Conservation (phyloP, 305 asterid genomes). For the Nicotiana rustica region DNA sequence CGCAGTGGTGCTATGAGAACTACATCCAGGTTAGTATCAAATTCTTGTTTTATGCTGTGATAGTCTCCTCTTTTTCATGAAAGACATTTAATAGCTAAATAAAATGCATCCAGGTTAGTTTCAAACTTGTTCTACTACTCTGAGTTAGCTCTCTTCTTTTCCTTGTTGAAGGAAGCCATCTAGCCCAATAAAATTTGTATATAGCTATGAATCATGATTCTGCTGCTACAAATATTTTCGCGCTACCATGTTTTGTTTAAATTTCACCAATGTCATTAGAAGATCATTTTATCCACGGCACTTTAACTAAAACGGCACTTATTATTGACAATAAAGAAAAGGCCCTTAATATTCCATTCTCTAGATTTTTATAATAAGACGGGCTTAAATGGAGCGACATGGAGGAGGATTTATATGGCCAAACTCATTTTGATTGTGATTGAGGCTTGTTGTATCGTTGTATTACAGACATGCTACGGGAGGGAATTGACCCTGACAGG, state of each 20-base stretch:
- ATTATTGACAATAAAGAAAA: not conserved
- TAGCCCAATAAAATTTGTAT: constrained; percentile 3
- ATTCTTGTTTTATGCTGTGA: not conserved
- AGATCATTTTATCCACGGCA: not conserved
- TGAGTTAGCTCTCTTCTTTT: not conserved
- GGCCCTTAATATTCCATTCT: not conserved
- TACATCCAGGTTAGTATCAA: constrained; percentile 61
- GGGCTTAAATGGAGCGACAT: constrained; percentile 1
- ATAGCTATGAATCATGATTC: constrained; percentile 13
- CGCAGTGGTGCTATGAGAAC: constrained; percentile 98
- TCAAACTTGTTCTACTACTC: not conserved
- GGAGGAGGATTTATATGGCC: not conserved
- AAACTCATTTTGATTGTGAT: not conserved
- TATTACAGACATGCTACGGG: not conserved
- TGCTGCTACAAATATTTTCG: constrained; percentile 17
- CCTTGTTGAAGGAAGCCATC: constrained; percentile 27
- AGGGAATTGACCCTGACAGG: not conserved
- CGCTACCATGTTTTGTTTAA: constrained; percentile 4
- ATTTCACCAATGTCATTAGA: not conserved
- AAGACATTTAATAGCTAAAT: not conserved
- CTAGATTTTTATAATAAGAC: not conserved
- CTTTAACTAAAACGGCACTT: not conserved
- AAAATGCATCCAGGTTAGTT: constrained; percentile 6
- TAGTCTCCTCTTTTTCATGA: not conserved
- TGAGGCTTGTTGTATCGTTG: not conserved